Evolutionary conservation across 2,329 filamentous ascomycete species (phyloP).

Genomic region (Fusarium hostae): DNA sequence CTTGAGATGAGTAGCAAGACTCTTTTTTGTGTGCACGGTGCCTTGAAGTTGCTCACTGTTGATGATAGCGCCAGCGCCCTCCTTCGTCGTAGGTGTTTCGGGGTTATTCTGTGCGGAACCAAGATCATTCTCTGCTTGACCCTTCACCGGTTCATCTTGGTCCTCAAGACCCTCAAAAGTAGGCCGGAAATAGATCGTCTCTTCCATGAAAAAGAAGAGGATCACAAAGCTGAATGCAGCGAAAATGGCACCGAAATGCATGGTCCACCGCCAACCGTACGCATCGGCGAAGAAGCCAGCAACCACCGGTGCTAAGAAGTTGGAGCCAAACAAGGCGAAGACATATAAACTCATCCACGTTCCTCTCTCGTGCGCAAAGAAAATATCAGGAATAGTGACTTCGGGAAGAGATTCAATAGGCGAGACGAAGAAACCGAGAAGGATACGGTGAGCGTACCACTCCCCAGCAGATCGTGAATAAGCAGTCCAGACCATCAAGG

Average conservation of each 20-base stretch:
- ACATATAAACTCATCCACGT: neutral
- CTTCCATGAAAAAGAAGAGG: neutral
- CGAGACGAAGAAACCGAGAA: neutral
- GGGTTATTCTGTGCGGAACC: neutral
- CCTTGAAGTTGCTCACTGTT: neutral
- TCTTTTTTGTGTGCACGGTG: neutral
- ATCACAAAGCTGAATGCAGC: neutral
- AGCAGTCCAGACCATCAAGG: neutral
- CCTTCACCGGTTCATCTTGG: neutral
- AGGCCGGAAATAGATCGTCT: neutral
- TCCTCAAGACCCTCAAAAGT: neutral
- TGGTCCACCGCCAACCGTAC: neutral
- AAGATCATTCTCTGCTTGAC: neutral
- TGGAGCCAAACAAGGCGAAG: neutral
- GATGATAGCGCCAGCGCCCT: too few species aligned
- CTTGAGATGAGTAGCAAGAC: neutral
- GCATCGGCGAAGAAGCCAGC: neutral
- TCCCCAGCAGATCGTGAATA: neutral
- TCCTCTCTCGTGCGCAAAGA: constrained; percentile 1
- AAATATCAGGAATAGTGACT: neutral
- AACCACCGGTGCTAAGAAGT: neutral
- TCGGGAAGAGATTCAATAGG: neutral
- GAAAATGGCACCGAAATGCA: neutral
- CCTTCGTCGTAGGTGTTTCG: neutral
- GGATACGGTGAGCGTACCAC: neutral